phyloP scores from a whole-genome alignment of 164 flowering plant genomes.

The Vitis cinerea region DNA sequence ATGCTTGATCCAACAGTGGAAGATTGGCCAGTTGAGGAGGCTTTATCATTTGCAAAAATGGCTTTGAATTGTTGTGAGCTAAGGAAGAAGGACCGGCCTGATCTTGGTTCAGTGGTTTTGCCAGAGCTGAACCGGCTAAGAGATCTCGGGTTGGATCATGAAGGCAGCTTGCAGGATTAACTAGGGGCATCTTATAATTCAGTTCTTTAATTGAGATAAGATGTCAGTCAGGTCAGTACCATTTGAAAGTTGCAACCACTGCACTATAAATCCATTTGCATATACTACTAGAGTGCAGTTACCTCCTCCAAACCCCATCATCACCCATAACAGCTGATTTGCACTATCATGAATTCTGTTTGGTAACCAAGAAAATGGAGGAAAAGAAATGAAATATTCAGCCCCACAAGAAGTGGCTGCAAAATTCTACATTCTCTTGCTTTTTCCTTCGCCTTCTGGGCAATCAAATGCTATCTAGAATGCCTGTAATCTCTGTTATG shows the following conservation, averaged over 20 bases:
- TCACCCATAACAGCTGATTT: neutral
- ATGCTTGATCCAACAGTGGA: conserved; percentile 47
- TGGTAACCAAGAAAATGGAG: neutral
- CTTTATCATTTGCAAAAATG: conserved; percentile 38
- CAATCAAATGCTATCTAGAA: neutral
- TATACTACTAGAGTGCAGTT: neutral
- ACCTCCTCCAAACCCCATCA: neutral
- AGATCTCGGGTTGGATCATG: conserved; percentile 24
- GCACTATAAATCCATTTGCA: too few relatives aligned
- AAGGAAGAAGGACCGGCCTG: conserved; percentile 58
- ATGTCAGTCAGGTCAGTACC: conserved; percentile 11
- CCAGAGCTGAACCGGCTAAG: conserved; percentile 49
- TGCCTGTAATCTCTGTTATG: conserved; percentile 3
- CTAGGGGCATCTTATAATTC: neutral
- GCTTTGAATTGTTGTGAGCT: conserved; percentile 56
- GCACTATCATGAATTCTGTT: neutral
- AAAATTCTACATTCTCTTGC: neutral
- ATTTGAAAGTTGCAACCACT: neutral
- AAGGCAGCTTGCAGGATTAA: neutral
- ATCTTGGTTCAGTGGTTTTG: conserved; percentile 35
- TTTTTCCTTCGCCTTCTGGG: neutral
- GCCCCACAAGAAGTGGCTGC: too few relatives aligned
- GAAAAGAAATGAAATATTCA: neutral
- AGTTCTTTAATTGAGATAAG: neutral
- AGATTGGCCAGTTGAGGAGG: conserved; percentile 56